Percentiles rank a stretch among this genome's conserved stretches.
Evolutionary conservation across 805 yeast genomes (phyloP).

Genomic region (Saturnispora galanensis): DNA sequence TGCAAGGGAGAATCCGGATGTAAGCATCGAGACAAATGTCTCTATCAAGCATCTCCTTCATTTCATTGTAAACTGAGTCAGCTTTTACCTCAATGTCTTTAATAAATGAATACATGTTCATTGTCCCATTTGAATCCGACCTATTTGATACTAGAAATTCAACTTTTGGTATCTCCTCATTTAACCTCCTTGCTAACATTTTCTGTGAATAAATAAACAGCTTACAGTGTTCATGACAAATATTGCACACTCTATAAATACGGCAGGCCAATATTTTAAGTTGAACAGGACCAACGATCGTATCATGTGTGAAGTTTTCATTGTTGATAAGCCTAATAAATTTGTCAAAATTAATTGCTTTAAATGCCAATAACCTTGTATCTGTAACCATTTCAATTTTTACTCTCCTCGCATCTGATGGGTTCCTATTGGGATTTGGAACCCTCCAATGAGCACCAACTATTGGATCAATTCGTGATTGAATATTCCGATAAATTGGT

Average conservation of each 20-base stretch:
- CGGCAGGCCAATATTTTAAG: no score
- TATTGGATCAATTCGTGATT: neutral
- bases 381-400: neutral
- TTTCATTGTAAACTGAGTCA: neutral
- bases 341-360: neutral
- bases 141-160: neutral
- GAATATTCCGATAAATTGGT: neutral
- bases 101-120: neutral
- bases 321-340: neutral
- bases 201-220: no score
- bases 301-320: neutral
- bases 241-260: neutral
- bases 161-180: neutral
- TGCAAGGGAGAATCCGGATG: neutral
- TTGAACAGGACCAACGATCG: neutral
- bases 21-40: neutral
- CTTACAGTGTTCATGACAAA: neutral
- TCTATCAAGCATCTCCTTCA: neutral
- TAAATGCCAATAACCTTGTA: neutral
- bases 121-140: neutral
- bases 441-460: conserved; percentile 2
- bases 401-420: neutral
- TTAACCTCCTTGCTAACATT: no score
- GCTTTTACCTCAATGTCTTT: neutral
- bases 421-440: neutral